These are phyloP conservation scores for Metschnikowia amazonensis DNA, from an alignment of 805 yeast genomes.

Conservation along the genomic window DNA sequence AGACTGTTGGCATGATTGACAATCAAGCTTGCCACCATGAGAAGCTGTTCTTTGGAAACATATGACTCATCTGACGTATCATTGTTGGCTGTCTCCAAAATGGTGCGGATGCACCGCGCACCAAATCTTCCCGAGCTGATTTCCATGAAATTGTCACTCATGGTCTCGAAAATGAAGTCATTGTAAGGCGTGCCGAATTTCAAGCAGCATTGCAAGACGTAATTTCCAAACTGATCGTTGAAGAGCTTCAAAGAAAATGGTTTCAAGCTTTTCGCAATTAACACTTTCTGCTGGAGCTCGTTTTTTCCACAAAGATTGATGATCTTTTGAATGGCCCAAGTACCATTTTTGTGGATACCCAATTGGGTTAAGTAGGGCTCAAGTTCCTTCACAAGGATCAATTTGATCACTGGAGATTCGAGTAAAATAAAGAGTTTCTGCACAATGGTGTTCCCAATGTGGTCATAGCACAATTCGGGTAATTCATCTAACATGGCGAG, in stretches of 20 bases:
- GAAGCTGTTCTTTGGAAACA: slow-evolving; percentile 56
- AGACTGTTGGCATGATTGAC: slow-evolving; percentile 74
- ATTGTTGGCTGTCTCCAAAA: slow-evolving; percentile 74
- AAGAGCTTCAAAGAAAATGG: slow-evolving; percentile 83
- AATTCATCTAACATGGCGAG: slow-evolving; percentile 82
- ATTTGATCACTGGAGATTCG: slow-evolving; percentile 61
- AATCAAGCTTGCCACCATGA: slow-evolving; percentile 72
- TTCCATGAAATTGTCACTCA: slow-evolving; percentile 70
- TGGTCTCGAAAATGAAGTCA: slow-evolving; percentile 82
- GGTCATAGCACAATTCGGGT: slow-evolving; percentile 88
- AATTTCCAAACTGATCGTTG: slow-evolving; percentile 95
- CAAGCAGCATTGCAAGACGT: slow-evolving; percentile 90
- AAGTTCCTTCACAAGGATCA: slow-evolving; percentile 74
- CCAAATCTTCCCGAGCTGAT: slow-evolving; percentile 90
- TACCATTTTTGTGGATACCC: slow-evolving; percentile 95
- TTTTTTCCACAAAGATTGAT: slow-evolving; percentile 59
- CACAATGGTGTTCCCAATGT: slow-evolving; percentile 91
- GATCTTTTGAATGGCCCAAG: slow-evolving; percentile 98
- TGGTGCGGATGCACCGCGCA: slow-evolving; percentile 90
- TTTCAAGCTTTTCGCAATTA: slow-evolving; percentile 65
- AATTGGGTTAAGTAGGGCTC: slow-evolving; percentile 81
- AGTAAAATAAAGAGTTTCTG: slow-evolving; percentile 81
- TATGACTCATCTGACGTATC: slow-evolving; percentile 8
- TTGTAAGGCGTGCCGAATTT: slow-evolving; percentile 87
- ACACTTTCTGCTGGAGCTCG: slow-evolving; percentile 42